Conservation (phyloP, 2,329 filamentous ascomycete genomes). For the Fusarium sp. region DNA sequence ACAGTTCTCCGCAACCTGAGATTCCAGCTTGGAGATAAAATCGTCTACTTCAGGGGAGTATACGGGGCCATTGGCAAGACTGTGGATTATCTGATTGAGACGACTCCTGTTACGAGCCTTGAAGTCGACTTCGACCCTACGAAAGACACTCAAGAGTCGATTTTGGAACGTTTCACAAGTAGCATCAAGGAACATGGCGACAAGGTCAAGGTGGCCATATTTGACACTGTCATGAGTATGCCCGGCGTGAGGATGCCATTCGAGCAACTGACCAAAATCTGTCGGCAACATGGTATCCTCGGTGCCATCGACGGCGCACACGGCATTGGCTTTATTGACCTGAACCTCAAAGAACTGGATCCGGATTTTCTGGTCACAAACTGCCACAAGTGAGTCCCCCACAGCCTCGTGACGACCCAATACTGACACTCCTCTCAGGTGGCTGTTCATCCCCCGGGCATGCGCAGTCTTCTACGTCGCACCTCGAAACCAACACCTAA, state of each 20-base stretch:
- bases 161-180: neutral
- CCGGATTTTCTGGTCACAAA: neutral
- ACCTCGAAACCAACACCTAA: neutral
- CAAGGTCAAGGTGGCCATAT: neutral
- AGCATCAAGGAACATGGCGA: neutral
- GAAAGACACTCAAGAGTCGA: neutral
- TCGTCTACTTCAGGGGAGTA: neutral
- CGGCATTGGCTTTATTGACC: neutral
- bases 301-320: neutral
- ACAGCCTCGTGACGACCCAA: rapidly evolving
- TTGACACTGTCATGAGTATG: neutral
- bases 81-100: neutral
- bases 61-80: neutral
- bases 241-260: neutral
- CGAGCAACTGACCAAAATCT: neutral
- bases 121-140: neutral
- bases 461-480: neutral
- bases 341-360: neutral
- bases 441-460: neutral
- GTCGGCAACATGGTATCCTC: neutral
- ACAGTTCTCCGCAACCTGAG: neutral
- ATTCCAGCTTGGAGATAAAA: neutral
- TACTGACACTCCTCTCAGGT: neutral
- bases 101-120: neutral
- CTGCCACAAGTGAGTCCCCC: neutral